Conservation (phyloP, 768 basidiomycete genomes). For the Leccinum ochraceum region DNA sequence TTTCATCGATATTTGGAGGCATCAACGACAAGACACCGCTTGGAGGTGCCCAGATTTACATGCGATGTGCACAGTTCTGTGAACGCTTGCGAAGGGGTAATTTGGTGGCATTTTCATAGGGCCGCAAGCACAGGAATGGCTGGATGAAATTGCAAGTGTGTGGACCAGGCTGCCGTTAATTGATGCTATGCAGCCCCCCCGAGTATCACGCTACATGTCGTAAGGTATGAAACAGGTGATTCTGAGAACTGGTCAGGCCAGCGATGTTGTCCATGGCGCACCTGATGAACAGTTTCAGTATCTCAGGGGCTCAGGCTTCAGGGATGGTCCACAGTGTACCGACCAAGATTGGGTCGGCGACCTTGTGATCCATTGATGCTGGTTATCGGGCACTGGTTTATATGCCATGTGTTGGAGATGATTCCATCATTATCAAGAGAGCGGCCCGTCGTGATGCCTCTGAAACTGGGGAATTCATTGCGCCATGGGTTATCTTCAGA, state of each 20-base stretch:
- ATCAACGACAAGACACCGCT: background rate
- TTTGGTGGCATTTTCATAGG: background rate
- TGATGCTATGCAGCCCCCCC: background rate
- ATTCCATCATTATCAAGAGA: background rate
- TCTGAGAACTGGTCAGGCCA: background rate
- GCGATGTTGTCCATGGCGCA: background rate
- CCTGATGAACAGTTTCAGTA: background rate
- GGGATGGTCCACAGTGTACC: background rate
- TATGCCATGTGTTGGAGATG: background rate
- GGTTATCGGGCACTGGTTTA: background rate
- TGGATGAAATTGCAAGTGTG: background rate
- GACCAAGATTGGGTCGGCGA: background rate
- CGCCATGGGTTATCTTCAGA: background rate
- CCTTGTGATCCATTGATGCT: slow-evolving; percentile 1
- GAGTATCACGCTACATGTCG: slow-evolving; percentile 4
- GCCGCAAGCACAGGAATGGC: background rate
- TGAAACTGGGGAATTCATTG: background rate
- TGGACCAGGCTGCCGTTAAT: background rate
- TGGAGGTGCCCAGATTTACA: background rate
- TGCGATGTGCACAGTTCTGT: background rate
- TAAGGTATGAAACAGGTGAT: slow-evolving; percentile 4
- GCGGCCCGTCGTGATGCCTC: background rate
- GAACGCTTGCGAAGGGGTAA: background rate
- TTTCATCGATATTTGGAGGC: background rate
- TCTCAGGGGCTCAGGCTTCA: background rate